Conservation (phyloP, 257 asterid species). For the Catharanthus roseus region DNA sequence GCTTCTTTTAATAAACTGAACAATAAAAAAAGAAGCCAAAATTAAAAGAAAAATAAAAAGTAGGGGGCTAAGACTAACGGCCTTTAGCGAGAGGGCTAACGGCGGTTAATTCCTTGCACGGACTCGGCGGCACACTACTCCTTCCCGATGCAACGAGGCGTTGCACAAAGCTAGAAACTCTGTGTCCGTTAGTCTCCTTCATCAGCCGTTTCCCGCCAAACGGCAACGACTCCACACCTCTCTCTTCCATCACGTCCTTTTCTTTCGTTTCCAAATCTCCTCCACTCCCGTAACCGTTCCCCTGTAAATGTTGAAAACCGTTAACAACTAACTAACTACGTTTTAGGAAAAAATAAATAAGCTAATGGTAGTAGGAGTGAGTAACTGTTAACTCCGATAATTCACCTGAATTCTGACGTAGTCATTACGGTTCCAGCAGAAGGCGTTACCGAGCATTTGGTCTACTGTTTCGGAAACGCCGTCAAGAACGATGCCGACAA, state of each 20-base stretch:
- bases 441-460: slow-evolving; percentile 87
- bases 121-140: slow-evolving; percentile 90
- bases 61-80: slow-evolving; percentile 40
- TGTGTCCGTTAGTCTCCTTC: slow-evolving; percentile 80
- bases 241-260: slow-evolving; percentile 50
- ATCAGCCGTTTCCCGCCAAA: slow-evolving; percentile 86
- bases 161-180: slow-evolving; percentile 66
- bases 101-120: slow-evolving; percentile 81
- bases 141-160: slow-evolving; percentile 71
- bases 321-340: slow-evolving; percentile 7
- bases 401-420: slow-evolving; percentile 89
- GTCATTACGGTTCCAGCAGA: slow-evolving; percentile 75
- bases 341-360: neutral
- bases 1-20: slow-evolving; percentile 9
- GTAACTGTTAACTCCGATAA: neutral
- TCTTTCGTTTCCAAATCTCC: slow-evolving; percentile 27
- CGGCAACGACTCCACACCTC: slow-evolving; percentile 72
- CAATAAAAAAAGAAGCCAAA: neutral
- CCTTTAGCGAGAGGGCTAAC: slow-evolving; percentile 81
- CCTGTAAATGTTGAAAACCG: slow-evolving; percentile 40
- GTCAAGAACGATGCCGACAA: slow-evolving; percentile 68
- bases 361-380: neutral
- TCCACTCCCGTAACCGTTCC: slow-evolving; percentile 40
- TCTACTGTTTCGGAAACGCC: slow-evolving; percentile 93
- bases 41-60: neutral